A percentile compares a stretch with the other conserved stretches of the same genome.
phyloP scores from a whole-genome alignment of 768 basidiomycete genomes.

The Holtermanniella nyarrowii region DNA sequence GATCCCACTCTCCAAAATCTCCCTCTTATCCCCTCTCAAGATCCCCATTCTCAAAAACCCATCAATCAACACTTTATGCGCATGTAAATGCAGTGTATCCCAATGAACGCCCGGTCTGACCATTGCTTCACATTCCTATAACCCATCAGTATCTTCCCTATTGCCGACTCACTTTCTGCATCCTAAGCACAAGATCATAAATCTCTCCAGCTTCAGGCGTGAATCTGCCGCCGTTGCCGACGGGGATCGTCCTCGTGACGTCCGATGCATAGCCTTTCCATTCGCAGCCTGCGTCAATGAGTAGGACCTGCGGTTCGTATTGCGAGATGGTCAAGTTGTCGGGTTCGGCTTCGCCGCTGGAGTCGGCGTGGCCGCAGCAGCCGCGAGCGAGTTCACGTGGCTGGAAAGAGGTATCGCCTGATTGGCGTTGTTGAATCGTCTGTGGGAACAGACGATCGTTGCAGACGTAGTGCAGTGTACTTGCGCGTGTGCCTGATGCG shows the following conservation, averaged over 20 bases:
- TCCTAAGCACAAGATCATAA: conserved; percentile 74
- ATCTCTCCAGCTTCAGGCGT: conserved; percentile 69
- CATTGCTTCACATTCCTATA: conserved; percentile 57
- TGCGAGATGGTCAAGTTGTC: conserved; percentile 48
- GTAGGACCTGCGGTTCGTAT: conserved; percentile 51
- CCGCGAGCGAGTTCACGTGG: conserved; percentile 20
- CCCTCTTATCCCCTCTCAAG: conserved; percentile 51
- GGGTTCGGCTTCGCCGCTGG: conserved; percentile 13
- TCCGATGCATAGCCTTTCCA: conserved; percentile 61
- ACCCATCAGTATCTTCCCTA: not conserved
- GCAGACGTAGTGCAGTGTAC: conserved; percentile 81
- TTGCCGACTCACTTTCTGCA: conserved; percentile 60
- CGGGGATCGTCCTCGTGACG: conserved; percentile 47
- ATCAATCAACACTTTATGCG: conserved; percentile 68
- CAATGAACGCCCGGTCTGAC: conserved; percentile 74
- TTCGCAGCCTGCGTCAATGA: conserved; percentile 94
- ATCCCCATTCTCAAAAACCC: conserved; percentile 78
- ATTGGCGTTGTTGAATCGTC: conserved; percentile 12
- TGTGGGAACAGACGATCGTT: conserved; percentile 54
- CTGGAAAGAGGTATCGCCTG: conserved; percentile 24
- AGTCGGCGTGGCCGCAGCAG: conserved; percentile 33
- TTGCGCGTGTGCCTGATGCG: conserved; percentile 72
- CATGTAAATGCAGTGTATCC: conserved; percentile 75
- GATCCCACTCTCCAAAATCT: conserved; percentile 63
- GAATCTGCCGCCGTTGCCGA: conserved; percentile 90